phyloP scores from a whole-genome alignment of 352 stramenopile genomes.

The Globisporangium perplexum region DNA sequence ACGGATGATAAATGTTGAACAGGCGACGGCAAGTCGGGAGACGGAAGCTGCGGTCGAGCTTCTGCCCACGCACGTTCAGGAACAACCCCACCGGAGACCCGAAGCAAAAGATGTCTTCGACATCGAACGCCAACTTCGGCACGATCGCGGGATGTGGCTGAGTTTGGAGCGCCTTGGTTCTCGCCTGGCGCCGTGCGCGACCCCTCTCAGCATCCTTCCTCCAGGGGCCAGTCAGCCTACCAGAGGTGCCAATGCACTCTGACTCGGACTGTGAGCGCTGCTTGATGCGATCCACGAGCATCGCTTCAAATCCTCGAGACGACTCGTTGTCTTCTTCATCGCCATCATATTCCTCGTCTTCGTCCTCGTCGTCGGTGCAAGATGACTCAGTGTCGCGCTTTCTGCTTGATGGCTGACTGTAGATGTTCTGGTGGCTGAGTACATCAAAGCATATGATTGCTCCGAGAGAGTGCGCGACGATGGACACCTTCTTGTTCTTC shows the following conservation, averaged over 20 bases:
- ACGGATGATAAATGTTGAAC: conserved; percentile 96
- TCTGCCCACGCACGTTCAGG: conserved; percentile 87
- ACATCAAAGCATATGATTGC: conserved; percentile 93
- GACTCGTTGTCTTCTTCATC: conserved; percentile 33
- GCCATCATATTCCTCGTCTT: conserved; percentile 29
- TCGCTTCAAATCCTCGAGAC: conserved; percentile 25
- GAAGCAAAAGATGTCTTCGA: conserved; percentile 87
- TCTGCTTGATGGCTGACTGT: conserved; percentile 24
- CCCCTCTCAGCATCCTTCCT: conserved; percentile 7
- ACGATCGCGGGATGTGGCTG: conserved; percentile 23
- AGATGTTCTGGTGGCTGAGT: conserved; percentile 61
- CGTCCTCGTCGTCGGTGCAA: conserved; percentile 10
- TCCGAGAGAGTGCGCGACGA: conserved; percentile 85
- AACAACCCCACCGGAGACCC: conserved; percentile 90
- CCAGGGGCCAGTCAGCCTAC: conserved; percentile 7
- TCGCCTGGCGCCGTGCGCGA: not conserved
- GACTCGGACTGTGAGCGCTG: conserved; percentile 43
- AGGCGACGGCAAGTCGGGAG: conserved; percentile 78
- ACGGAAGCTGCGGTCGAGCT: conserved; percentile 55
- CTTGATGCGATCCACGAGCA: conserved; percentile 18
- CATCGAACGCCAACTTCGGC: conserved; percentile 65
- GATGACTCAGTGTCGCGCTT: conserved; percentile 15
- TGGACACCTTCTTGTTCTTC: conserved; percentile 71
- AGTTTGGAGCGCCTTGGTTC: not conserved
- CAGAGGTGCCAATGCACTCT: conserved; percentile 12